Percentiles rank a stretch among this genome's conserved stretches.
phyloP scores from a whole-genome alignment of 140 eudicot genomes.

The Stevia rebaudiana region DNA sequence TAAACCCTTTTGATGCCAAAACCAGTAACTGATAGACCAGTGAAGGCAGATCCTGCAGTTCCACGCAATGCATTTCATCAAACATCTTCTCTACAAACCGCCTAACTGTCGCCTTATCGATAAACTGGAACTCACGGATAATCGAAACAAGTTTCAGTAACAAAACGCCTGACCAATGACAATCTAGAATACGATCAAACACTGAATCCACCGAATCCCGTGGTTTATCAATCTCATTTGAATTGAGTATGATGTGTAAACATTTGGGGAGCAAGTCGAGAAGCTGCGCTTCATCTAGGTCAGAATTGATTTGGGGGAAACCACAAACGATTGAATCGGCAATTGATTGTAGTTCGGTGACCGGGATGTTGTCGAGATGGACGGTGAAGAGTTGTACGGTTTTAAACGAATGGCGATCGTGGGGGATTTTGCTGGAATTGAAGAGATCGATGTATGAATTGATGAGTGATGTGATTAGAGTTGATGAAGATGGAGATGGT shows the following conservation, averaged over 20 bases:
- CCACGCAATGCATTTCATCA: constrained; percentile 48
- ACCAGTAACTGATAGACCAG: constrained; percentile 72
- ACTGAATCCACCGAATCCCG: constrained; percentile 25
- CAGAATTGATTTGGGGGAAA: constrained; percentile 23
- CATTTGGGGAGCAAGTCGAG: constrained; percentile 57
- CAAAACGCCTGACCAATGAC: constrained; percentile 56
- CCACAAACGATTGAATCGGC: constrained; percentile 32
- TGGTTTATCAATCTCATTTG: constrained; percentile 39
- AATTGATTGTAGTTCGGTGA: constrained; percentile 22
- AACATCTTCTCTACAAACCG: constrained; percentile 61
- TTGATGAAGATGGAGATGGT: constrained; percentile 44
- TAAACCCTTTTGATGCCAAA: constrained; percentile 65
- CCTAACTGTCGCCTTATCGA: constrained; percentile 45
- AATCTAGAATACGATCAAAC: constrained; percentile 32
- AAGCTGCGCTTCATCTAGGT: constrained; percentile 54
- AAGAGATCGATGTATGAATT: constrained; percentile 28
- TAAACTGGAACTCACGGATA: constrained; percentile 43
- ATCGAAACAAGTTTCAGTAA: constrained; percentile 57
- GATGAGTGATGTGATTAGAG: constrained; percentile 27
- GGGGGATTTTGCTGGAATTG: constrained; percentile 51
- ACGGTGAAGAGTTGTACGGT: constrained; percentile 47
- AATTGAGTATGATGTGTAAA: constrained; percentile 33
- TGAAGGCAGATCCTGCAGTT: constrained; percentile 75
- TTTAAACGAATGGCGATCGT: constrained; percentile 36
- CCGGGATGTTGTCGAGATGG: constrained; percentile 39